Base-by-base conservation (phyloP, 2,329 filamentous ascomycete species). In the Arthrocladium fulminans region DNA sequence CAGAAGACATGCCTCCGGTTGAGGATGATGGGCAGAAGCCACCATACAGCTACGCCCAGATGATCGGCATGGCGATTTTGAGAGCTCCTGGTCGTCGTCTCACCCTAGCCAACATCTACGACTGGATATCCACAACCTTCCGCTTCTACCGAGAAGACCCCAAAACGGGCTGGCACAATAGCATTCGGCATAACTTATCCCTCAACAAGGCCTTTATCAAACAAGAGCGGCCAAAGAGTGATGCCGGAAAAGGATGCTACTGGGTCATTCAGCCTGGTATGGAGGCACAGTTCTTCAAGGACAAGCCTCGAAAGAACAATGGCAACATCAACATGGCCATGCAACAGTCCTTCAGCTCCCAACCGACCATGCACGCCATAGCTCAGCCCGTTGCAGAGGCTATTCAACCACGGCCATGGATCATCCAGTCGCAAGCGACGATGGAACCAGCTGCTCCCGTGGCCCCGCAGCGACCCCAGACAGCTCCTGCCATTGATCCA, bases 51-150 rank as follows among this genome's bases (percentile, higher is more conserved):
- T 98, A 98, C 64, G 90, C 92, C 17, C 86, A 85, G 58, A 76
- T 98, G 58, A 97, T 97, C 56, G 92, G 87, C 63, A 96, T 96
- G 89, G 88, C 92, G 45, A 96, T 98, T 59, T 74, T 97, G 19
- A 82, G 89, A 53, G 87, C 92, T 3, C 83, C 86, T 10, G 81
- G 83, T 52, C 82, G 88, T 51, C 84, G 86, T 45, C 74, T 97
- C 53, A 97, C 92, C 1, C 76, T 98, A 15, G 82, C 88, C 22
- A 88, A 96, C 66, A 98, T 98, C 58, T 98, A 97, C 76, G 95
- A 94, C 64, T 98, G 92, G 90, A 97, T 98, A 60, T 94, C 88
- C n/a, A 87, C 94, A 64, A 89, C 84, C 15, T 97, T 86, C 64
- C 82, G 79, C 3, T 96, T 90, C 68, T 98, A 97, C 71, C 83